Percentiles rank a stretch among this genome's conserved stretches.
These are phyloP conservation scores for Pseudogymnoascus sp. DNA, from an alignment of 2,329 filamentous ascomycete species.

Conservation along the genomic window DNA sequence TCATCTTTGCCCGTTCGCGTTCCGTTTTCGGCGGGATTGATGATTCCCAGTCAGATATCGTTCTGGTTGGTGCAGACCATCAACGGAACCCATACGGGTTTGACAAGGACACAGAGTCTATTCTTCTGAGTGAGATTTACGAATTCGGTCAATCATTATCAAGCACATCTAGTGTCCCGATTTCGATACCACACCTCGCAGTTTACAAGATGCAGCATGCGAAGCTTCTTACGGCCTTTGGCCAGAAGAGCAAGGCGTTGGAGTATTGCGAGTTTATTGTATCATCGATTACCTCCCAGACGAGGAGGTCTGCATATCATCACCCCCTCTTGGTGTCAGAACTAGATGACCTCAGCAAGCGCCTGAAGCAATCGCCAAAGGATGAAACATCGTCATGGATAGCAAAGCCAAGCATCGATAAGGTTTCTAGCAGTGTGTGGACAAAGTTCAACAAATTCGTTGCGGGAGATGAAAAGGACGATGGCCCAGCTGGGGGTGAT, in stretches of 20 bases:
- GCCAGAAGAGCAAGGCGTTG: constrained; percentile 73
- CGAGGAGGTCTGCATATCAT: constrained; percentile 80
- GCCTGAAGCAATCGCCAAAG: constrained; percentile 78
- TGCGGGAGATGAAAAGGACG: constrained; percentile 76
- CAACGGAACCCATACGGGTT: constrained; percentile 62
- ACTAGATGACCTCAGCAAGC: constrained; percentile 75
- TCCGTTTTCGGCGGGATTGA: constrained; percentile 75
- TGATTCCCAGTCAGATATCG: constrained; percentile 69
- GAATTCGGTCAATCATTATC: constrained; percentile 79
- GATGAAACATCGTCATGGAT: constrained; percentile 83
- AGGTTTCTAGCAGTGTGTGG: constrained; percentile 85
- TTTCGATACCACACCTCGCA: constrained; percentile 71
- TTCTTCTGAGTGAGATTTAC: constrained; percentile 93
- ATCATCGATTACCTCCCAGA: constrained; percentile 68
- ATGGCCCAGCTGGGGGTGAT: constrained; percentile 48
- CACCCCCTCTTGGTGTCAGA: constrained; percentile 65
- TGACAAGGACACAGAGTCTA: constrained; percentile 71
- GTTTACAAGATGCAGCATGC: constrained; percentile 90
- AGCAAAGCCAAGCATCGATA: constrained; percentile 90
- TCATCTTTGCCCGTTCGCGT: constrained; percentile 69
- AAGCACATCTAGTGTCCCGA: constrained; percentile 44
- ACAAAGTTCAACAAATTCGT: constrained; percentile 96
- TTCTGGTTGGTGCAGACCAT: constrained; percentile 81
- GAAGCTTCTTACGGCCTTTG: constrained; percentile 73
- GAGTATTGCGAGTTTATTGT: constrained; percentile 86